Conservation (phyloP, 2,329 filamentous ascomycete species). For the Colletotrichum liriopes region DNA sequence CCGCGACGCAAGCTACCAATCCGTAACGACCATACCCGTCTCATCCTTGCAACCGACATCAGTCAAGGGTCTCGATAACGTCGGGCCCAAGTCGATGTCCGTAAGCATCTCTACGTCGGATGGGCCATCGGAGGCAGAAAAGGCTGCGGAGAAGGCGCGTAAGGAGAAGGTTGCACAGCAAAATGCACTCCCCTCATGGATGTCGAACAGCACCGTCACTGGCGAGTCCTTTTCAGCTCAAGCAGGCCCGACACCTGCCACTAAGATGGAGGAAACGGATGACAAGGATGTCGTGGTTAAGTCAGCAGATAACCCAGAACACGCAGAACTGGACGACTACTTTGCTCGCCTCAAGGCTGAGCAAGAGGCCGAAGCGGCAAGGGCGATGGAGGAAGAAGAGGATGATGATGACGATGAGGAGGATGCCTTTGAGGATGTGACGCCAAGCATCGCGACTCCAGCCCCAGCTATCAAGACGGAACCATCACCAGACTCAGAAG, state of each 20-base stretch:
- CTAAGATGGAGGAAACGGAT: conserved; percentile 62
- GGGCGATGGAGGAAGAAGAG: conserved; percentile 49
- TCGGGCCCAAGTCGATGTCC: conserved; percentile 77
- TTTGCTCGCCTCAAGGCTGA: conserved; percentile 78
- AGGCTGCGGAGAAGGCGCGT: conserved; percentile 74
- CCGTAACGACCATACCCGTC: conserved; percentile 70
- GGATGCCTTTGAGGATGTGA: conserved; percentile 67
- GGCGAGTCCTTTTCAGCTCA: conserved; percentile 70
- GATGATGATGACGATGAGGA: conserved; percentile 54
- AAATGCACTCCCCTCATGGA: conserved; percentile 81
- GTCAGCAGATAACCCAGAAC: conserved; percentile 65
- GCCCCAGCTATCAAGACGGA: conserved; percentile 53
- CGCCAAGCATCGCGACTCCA: conserved; percentile 50
- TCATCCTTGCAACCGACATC: conserved; percentile 74
- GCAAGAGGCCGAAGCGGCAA: conserved; percentile 63
- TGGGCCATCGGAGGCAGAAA: conserved; percentile 77
- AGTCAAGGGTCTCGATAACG: conserved; percentile 78
- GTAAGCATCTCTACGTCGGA: conserved; percentile 78
- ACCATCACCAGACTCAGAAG: conserved; percentile 55
- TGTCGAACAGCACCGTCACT: conserved; percentile 79
- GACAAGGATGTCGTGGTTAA: conserved; percentile 61
- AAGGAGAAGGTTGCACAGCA: conserved; percentile 77
- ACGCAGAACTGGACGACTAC: conserved; percentile 75
- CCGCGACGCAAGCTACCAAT: conserved; percentile 73
- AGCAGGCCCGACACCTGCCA: conserved; percentile 51